Conservation (phyloP, 1,284 basidiomycete species). For the Wolfiporia cocos region DNA sequence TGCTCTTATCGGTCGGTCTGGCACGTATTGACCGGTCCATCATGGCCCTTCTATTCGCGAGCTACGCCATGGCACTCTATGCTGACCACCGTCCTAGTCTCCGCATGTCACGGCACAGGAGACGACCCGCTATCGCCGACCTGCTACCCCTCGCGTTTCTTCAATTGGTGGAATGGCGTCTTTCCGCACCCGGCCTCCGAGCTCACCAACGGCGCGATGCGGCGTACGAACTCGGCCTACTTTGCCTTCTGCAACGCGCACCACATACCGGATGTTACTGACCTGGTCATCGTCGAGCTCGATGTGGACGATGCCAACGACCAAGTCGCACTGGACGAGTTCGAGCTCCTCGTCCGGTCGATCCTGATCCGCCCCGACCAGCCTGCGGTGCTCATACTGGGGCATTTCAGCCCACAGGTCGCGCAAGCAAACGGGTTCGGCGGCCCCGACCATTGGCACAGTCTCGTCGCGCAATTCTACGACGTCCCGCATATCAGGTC, state of each 20-base stretch:
- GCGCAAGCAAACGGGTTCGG: conserved; percentile 76
- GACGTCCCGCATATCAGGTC: conserved; percentile 86
- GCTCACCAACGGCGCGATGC: conserved; percentile 91
- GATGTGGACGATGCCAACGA: conserved; percentile 83
- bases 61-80: too few relatives aligned
- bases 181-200: conserved; percentile 95
- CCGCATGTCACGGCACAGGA: conserved; percentile 90
- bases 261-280: conserved; percentile 87
- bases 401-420: conserved; percentile 85
- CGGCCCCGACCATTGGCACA: conserved; percentile 86
- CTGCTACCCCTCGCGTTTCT: conserved; percentile 89
- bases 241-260: conserved; percentile 89
- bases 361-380: conserved; percentile 83
- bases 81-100: conserved; percentile 45
- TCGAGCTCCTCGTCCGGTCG: conserved; percentile 88
- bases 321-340: conserved; percentile 69
- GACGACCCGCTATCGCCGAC: conserved; percentile 81
- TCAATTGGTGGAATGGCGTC: conserved; percentile 91
- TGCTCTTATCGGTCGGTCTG: too few relatives aligned
- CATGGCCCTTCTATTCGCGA: too few relatives aligned
- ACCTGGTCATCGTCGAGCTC: conserved; percentile 90
- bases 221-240: conserved; percentile 84
- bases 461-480: conserved; percentile 89
- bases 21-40: too few relatives aligned
- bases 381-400: conserved; percentile 86